phyloP scores from a whole-genome alignment of 2,329 filamentous ascomycete genomes.

The Emmonsia crescens region DNA sequence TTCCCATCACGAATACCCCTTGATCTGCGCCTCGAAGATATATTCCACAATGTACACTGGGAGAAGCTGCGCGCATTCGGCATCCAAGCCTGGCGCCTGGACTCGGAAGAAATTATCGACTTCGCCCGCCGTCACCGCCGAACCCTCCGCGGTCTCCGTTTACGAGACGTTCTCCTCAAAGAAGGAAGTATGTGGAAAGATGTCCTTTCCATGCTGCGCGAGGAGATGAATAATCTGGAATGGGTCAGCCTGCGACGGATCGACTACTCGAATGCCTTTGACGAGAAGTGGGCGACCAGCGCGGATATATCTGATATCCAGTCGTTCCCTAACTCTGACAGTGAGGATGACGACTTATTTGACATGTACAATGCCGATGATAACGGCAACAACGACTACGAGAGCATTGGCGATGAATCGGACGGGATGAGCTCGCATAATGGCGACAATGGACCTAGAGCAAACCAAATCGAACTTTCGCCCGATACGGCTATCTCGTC shows the following conservation, averaged over 20 bases:
- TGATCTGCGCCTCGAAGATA: conserved; percentile 45
- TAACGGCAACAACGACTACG: conserved; percentile 5
- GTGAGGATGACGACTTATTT: conserved; percentile 13
- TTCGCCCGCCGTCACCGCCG: conserved; percentile 46
- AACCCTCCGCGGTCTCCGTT: conserved; percentile 47
- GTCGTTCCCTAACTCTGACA: conserved; percentile 14
- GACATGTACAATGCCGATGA: conserved; percentile 11
- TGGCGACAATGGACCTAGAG: conserved; percentile 13
- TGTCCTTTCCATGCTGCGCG: conserved; percentile 45
- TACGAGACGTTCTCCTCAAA: conserved; percentile 51
- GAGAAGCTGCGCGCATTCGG: conserved; percentile 52
- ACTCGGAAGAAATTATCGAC: conserved; percentile 49
- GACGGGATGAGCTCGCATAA: conserved; percentile 15
- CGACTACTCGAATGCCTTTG: conserved; percentile 47
- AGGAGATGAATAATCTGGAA: conserved; percentile 47
- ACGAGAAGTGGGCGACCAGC: conserved; percentile 26
- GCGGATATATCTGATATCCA: conserved; percentile 15
- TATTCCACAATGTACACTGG: conserved; percentile 55
- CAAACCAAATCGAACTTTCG: conserved; percentile 13
- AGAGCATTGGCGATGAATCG: conserved; percentile 14
- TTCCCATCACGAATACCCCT: conserved; percentile 50
- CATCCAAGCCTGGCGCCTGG: conserved; percentile 53
- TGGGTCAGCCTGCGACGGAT: conserved; percentile 54
- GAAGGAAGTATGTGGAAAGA: conserved; percentile 51
- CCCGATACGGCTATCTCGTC: conserved; percentile 13